Evolutionary conservation across 108 stramenopile genomes (phyloP).

Genomic region (Discostella stelligeroides): DNA sequence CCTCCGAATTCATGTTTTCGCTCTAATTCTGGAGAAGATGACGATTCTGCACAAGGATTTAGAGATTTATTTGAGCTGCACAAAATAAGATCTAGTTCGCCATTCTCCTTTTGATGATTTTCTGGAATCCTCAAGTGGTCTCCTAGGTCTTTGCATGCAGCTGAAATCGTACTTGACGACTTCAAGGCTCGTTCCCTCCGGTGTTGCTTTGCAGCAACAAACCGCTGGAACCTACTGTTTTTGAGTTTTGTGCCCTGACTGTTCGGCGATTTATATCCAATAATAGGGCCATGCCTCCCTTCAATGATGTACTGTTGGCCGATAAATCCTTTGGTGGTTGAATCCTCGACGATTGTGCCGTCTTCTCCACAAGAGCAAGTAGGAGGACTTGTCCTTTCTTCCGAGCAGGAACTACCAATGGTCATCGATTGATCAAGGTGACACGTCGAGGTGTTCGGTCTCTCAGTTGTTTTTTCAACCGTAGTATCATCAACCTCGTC

Average conservation of each 20-base stretch:
- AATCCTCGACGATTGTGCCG: no score
- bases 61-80: background rate
- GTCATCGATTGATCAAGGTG: background rate
- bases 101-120: background rate
- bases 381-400: no score
- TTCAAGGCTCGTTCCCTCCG: constrained; percentile 15
- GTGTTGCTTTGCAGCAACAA: constrained; percentile 35
- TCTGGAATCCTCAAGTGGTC: background rate
- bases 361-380: background rate
- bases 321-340: background rate
- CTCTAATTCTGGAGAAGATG: no score
- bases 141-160: constrained; percentile 7
- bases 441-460: background rate
- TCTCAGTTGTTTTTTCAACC: background rate
- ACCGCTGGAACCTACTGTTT: constrained; percentile 21
- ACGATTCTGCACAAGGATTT: background rate
- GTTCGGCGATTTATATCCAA: constrained; percentile 11
- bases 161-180: background rate
- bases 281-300: constrained; percentile 30
- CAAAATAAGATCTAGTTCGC: background rate
- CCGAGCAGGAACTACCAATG: no score
- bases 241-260: background rate
- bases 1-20: no score
- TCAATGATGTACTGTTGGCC: constrained; percentile 8
- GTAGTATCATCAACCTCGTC: background rate